Base-by-base conservation (phyloP, 139 green algal species). In the Edaphochlamys debaryana region DNA sequence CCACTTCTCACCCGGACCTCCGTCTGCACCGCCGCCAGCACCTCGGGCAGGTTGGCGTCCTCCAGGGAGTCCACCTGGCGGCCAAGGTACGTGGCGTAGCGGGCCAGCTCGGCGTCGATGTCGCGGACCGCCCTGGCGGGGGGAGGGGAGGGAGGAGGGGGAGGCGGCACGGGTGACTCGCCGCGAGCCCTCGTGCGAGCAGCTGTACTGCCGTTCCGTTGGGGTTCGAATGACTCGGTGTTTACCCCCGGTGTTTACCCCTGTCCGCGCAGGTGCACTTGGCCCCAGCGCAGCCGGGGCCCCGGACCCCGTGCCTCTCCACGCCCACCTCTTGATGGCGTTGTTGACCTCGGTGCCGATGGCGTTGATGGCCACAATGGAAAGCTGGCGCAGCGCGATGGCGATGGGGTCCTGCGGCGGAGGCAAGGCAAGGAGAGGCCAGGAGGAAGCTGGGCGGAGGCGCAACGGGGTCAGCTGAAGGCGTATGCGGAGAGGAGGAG, bases 301-400 rank as follows among this genome's bases (percentile, higher is more conserved):
- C n/a, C n/a, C n/a, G n/a, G n/a, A n/a, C n/a, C n/a, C n/a, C n/a
- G n/a, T n/a, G n/a, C n/a, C n/a, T n/a, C n/a, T n/a, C n/a, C n/a
- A n/a, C n/a, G 13, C 72, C 13, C 62, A 79, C 72, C 54, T 8
- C 36, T n/a, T 37, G 2, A 79, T 68, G 30, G 20, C 19, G 50
- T 37, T 67, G 11, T 25, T 1, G 2, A 79, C 54, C 4, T 23
- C 36, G 0, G 29, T 68, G 36, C 72, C 54, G 25, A 37, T 41
- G 9, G 54, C 72, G 15, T 37, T 36, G 19, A 79, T 79, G 8
- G 54, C 52, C 7, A 38, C 72, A n/a, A 79, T 52, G 54, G 36
- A 56, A 15, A 79, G 72, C 72, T 79, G 72, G 36, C 72, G 72
- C 54, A 79, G 72, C 72, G 54, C 52, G 27, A 79, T 79, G 36